phyloP scores from a whole-genome alignment of 352 stramenopile species.

The Globisporangium splendens region DNA sequence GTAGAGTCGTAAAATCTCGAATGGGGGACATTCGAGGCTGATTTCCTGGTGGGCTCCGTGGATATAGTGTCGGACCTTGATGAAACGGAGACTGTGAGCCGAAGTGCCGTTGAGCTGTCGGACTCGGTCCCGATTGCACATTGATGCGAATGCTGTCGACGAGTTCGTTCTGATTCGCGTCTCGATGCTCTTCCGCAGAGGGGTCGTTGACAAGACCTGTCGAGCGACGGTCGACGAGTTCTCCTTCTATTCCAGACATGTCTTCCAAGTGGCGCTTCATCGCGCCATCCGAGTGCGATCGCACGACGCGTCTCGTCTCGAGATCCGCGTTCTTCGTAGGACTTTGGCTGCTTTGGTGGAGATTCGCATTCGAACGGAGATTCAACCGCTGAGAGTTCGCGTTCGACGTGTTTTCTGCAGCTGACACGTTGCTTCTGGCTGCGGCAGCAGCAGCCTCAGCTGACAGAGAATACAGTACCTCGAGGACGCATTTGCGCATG shows the following conservation, averaged over 20 bases:
- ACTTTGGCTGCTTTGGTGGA: conserved; percentile 1
- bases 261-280: conserved; percentile 19
- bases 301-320: conserved; percentile 17
- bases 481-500: conserved; percentile 52
- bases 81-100: conserved; percentile 1
- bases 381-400: neutral
- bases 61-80: conserved; percentile 4
- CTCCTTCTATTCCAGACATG: neutral
- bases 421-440: neutral
- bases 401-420: neutral
- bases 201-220: neutral
- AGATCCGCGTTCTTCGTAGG: conserved; percentile 5
- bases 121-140: conserved; percentile 1
- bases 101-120: neutral
- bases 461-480: conserved; percentile 21
- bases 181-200: neutral
- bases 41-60: conserved; percentile 10
- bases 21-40: conserved; percentile 21
- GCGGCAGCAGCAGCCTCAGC: neutral
- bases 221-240: neutral
- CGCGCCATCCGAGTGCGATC: conserved; percentile 49
- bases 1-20: conserved; percentile 36
- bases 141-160: conserved; percentile 9
- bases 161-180: neutral
- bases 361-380: neutral